Evolutionary conservation across 768 basidiomycete species (phyloP).

Genomic region (Boletus insuetus): DNA sequence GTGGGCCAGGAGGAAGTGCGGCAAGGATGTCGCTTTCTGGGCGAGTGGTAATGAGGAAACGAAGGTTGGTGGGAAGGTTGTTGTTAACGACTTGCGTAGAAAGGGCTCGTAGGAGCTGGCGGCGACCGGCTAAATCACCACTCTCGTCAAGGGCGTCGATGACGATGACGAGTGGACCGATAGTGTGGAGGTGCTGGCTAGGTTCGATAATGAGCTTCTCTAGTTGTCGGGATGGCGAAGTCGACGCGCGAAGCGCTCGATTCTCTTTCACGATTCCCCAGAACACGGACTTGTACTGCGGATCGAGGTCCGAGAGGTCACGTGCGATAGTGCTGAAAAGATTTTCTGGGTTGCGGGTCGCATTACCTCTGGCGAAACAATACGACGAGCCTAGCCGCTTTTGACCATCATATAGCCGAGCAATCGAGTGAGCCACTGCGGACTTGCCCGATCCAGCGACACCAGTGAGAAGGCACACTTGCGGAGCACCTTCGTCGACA

Average conservation of each 20-base stretch:
- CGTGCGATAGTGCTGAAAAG: slow-evolving; percentile 19
- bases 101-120: slow-evolving; percentile 16
- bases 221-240: neutral
- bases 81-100: neutral
- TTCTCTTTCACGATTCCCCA: neutral
- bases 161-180: neutral
- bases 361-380: slow-evolving; percentile 14
- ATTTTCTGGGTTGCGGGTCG: slow-evolving; percentile 8
- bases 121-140: slow-evolving; percentile 3
- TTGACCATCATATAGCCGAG: neutral
- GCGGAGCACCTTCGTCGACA: neutral
- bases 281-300: neutral
- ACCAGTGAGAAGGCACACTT: slow-evolving; percentile 18
- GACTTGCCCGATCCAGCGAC: neutral
- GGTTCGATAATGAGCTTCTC: neutral
- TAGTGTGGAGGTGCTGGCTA: neutral
- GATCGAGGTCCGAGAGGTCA: neutral
- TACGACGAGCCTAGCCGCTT: neutral
- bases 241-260: neutral
- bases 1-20: neutral
- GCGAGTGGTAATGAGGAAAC: slow-evolving; percentile 10
- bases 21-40: neutral
- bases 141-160: slow-evolving; percentile 28
- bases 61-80: slow-evolving; percentile 13
- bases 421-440: neutral